Percentiles rank a stretch among this genome's conserved stretches.
phyloP scores from a whole-genome alignment of 345 rosid species.

The Crucihimalaya himalaica region DNA sequence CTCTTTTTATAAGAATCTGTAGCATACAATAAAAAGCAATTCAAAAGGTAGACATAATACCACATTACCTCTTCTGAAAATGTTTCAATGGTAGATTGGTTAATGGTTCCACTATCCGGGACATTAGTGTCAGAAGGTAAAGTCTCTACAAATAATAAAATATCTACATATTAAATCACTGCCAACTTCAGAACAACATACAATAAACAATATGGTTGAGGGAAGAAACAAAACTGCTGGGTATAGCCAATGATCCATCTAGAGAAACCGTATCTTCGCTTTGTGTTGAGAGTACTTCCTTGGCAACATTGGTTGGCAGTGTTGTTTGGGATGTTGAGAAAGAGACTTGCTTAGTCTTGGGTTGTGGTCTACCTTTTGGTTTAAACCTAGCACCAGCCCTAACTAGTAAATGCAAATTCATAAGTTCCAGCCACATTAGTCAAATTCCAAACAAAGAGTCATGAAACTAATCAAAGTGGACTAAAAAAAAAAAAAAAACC shows the following conservation, averaged over 20 bases:
- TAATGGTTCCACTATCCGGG: slow-evolving; percentile 4
- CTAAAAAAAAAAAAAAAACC: background rate
- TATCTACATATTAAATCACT: background rate
- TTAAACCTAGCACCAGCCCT: slow-evolving; percentile 42
- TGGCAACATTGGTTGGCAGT: background rate
- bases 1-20: background rate
- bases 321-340: slow-evolving; percentile 25
- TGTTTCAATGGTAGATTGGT: slow-evolving; percentile 9
- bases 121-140: slow-evolving; percentile 23
- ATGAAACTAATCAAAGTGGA: slow-evolving; percentile 5
- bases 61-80: slow-evolving; percentile 23
- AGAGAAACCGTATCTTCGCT: slow-evolving; percentile 6
- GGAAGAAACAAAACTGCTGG: slow-evolving; percentile 29
- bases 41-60: background rate
- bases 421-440: slow-evolving; percentile 9
- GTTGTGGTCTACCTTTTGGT: slow-evolving; percentile 40
- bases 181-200: background rate
- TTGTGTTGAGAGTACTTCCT: slow-evolving; percentile 2
- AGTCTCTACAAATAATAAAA: background rate
- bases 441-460: background rate
- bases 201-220: background rate
- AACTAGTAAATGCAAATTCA: slow-evolving; percentile 20
- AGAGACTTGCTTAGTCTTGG: slow-evolving; percentile 30
- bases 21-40: background rate
- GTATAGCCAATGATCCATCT: background rate